These are phyloP conservation scores for Pseudozyma pruni DNA, from an alignment of 1,284 basidiomycete species.

Conservation along the genomic window DNA sequence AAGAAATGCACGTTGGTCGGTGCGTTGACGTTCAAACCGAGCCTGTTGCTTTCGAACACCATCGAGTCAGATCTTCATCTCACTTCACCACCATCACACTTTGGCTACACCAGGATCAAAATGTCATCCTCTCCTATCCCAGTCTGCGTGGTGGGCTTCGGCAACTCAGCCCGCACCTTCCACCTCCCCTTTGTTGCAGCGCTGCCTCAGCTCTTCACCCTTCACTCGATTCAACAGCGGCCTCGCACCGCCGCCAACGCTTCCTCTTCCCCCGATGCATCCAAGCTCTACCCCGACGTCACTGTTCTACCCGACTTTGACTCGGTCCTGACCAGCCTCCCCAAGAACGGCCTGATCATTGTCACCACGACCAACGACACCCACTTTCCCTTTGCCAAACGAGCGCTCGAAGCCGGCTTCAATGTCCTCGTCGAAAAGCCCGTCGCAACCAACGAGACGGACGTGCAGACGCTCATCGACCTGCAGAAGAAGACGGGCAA, in stretches of 20 bases:
- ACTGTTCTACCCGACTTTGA: constrained; percentile 54
- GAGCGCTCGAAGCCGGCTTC: constrained; percentile 56
- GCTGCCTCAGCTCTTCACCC: constrained; percentile 51
- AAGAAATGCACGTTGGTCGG: too few species aligned
- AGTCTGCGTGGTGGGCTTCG: constrained; percentile 61
- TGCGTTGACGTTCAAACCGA: neutral
- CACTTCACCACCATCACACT: neutral
- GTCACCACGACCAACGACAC: constrained; percentile 65
- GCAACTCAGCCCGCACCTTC: constrained; percentile 62
- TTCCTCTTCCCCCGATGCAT: constrained; percentile 42
- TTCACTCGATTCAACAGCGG: constrained; percentile 63
- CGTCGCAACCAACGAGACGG: constrained; percentile 43
- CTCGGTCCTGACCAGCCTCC: constrained; percentile 54
- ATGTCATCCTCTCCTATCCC: constrained; percentile 41
- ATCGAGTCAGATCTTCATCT: too few species aligned
- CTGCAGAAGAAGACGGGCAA: constrained; percentile 51
- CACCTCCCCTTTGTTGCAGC: constrained; percentile 62
- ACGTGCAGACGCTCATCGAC: constrained; percentile 52
- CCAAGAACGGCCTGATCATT: constrained; percentile 61
- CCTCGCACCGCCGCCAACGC: constrained; percentile 36
- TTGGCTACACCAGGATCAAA: neutral
- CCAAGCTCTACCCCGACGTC: constrained; percentile 49
- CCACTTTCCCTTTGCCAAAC: constrained; percentile 62
- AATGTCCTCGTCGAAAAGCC: constrained; percentile 67
- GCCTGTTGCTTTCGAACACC: neutral